Base-by-base conservation (phyloP, 345 rosid genomes). In the Salix koriyanagi region DNA sequence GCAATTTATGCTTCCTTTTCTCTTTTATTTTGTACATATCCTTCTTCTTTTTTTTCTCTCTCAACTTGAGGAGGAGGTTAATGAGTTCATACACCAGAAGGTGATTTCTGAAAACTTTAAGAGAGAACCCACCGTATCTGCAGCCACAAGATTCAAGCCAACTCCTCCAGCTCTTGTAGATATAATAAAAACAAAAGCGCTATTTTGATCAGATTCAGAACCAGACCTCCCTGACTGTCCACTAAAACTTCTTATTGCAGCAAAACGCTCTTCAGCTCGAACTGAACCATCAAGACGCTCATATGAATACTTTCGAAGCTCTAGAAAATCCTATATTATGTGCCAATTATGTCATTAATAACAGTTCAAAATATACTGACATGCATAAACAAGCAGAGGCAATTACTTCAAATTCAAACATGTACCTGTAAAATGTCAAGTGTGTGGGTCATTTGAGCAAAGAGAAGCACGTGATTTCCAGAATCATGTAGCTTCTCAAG, bases 131-230 rank as follows among this genome's bases (percentile, higher is more conserved):
- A 92, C 98, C 18, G 96, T 92, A 77, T 94, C 97, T 70, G 98
- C 98, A 78, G 98, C 90, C 41, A 90, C 92, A 76, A 94, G 98
- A 86, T 92, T 94, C 82, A 92, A 90, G 79, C 98, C 97, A 79
- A 92, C 92, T 84, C 98, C 97, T 44, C 98, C 98, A 70, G 98
- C 98, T 87, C 97, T 89, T 69, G 97, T 94, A 41, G 97, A 94
- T 80, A 94, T 94, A 89, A 94, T 76, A 80, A 94, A 94, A 76
- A 94, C 86, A 85, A 94, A 92, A 67, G 94, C 88, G 86, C 77
- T 74, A 80, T 82, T 83, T 77, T 80, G 80, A 46, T 84, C 80
- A 76, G 80, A 76, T 75, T 84, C 87, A 66, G 84, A 77, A 73
- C 78, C 69, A 54, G 39, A 65, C 48, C 72, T 74, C 42, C 83